A percentile compares a stretch with the other conserved stretches of the same genome.
Evolutionary conservation across 2,329 filamentous ascomycete species (phyloP).

Genomic region (Coniochaeta prunicola): DNA sequence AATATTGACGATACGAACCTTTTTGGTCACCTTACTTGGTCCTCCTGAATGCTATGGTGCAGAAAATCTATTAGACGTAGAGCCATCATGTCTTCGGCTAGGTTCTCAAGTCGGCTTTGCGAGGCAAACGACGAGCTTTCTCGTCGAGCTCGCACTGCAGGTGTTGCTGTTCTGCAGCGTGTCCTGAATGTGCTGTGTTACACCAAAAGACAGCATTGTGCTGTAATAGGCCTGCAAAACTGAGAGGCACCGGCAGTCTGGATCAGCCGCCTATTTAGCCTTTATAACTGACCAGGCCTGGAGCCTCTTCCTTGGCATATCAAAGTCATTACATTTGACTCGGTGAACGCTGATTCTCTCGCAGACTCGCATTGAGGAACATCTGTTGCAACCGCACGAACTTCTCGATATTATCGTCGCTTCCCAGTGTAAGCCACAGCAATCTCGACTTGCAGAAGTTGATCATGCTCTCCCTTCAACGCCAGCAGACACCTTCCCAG

Average conservation of each 20-base stretch:
- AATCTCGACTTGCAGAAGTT: neutral
- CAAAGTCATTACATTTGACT: neutral
- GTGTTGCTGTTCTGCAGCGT: neutral
- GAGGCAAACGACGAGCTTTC: neutral
- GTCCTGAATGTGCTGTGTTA: neutral
- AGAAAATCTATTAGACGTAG: no score
- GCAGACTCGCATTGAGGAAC: no score
- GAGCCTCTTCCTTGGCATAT: neutral
- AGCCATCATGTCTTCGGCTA: no score
- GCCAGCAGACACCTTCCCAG: neutral
- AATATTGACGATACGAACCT: no score
- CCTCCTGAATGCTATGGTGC: no score
- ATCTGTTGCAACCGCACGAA: neutral
- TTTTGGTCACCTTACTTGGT: no score
- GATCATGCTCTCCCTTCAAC: neutral
- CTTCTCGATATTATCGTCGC: neutral
- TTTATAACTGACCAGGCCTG: neutral
- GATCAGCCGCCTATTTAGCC: conserved; percentile 5
- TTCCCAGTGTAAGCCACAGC: neutral
- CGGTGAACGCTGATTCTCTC: no score
- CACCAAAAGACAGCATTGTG: neutral
- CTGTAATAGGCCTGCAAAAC: neutral
- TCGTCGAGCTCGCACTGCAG: neutral
- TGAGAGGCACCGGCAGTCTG: conserved; percentile 7
- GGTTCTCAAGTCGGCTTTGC: no score